A percentile compares a stretch with the other conserved stretches of the same genome.
Evolutionary conservation across 805 yeast genomes (phyloP).

Genomic region (Starmerella potacharoeniae): DNA sequence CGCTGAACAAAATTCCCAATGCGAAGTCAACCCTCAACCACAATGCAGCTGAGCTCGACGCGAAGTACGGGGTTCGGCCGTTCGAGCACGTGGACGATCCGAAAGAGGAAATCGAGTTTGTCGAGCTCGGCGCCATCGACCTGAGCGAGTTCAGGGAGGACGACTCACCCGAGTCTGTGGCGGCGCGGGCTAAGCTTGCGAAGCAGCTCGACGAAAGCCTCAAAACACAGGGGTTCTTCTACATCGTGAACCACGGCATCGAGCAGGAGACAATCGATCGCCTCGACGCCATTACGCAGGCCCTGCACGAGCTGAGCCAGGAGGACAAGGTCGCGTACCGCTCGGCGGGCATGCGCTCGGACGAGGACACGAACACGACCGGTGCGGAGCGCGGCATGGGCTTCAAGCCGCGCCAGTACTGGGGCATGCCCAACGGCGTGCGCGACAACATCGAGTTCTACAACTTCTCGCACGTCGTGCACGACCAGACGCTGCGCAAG

Average conservation of each 20-base stretch:
- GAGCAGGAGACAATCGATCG: slow-evolving; percentile 28
- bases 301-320: slow-evolving; percentile 33
- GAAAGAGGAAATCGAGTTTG: slow-evolving; percentile 14
- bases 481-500: slow-evolving; percentile 27
- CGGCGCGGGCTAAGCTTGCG: slow-evolving; percentile 30
- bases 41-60: slow-evolving; percentile 1
- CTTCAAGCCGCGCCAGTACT: slow-evolving; percentile 39
- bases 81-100: slow-evolving; percentile 9
- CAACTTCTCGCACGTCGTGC: slow-evolving; percentile 34
- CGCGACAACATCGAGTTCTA: slow-evolving; percentile 38
- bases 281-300: slow-evolving; percentile 35
- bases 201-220: slow-evolving; percentile 32
- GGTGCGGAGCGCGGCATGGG: slow-evolving; percentile 42
- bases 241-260: slow-evolving; percentile 35
- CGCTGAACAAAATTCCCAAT: background rate
- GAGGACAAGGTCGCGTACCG: slow-evolving; percentile 32
- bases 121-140: slow-evolving; percentile 26
- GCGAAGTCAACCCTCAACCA: background rate
- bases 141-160: slow-evolving; percentile 32
- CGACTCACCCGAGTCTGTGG: slow-evolving; percentile 25
- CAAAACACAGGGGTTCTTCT: slow-evolving; percentile 37
- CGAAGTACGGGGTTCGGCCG: slow-evolving; percentile 5
- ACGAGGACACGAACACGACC: slow-evolving; percentile 25
- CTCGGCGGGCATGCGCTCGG: slow-evolving; percentile 33
- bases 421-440: slow-evolving; percentile 37